Conservation (phyloP, 2,329 filamentous ascomycete species). For the Aspergillus eucalypticola region DNA sequence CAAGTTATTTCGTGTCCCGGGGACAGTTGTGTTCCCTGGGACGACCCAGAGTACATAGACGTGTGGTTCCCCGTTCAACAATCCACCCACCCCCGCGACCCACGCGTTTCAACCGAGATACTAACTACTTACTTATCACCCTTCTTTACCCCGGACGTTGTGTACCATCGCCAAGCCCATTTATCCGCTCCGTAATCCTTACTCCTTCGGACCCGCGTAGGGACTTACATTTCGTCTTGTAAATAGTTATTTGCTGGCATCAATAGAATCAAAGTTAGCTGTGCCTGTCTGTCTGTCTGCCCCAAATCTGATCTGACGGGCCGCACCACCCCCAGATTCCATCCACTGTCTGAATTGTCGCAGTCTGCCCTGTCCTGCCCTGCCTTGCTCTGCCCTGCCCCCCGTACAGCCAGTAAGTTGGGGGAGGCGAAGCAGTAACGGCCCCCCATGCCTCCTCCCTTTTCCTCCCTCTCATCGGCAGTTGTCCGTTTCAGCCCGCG, state of each 20-base stretch:
- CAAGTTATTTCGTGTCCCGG: background rate
- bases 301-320: too few species aligned
- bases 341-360: background rate
- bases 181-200: too few species aligned
- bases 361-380: too few species aligned
- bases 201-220: too few species aligned
- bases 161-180: too few species aligned
- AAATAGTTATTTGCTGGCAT: too few species aligned
- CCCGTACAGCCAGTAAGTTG: background rate
- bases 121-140: background rate
- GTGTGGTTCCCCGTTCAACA: constrained; percentile 11
- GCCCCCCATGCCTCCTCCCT: background rate
- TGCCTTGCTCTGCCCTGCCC: background rate
- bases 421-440: background rate
- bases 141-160: background rate
- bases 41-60: constrained; percentile 10
- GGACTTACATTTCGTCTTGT: too few species aligned
- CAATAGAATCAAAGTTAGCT: too few species aligned
- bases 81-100: constrained; percentile 6
- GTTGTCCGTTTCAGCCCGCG: background rate
- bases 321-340: background rate
- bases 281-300: too few species aligned
- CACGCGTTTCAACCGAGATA: constrained; percentile 7
- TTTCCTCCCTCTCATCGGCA: background rate
- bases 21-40: background rate